Conservation (phyloP, 2,329 filamentous ascomycete genomes). For the Aureobasidium sp. region DNA sequence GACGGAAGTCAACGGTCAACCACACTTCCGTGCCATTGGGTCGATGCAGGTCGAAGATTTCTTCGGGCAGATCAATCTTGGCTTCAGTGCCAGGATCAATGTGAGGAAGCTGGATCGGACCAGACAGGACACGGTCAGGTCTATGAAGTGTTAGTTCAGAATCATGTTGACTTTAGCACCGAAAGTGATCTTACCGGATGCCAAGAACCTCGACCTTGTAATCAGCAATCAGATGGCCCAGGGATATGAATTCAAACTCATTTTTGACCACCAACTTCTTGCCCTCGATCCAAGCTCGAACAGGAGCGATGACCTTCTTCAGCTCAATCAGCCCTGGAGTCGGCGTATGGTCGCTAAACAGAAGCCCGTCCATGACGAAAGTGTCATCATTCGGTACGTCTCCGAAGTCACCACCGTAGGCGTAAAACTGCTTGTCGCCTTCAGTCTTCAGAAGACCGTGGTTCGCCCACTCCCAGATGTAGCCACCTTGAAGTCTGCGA, state of each 20-base stretch:
- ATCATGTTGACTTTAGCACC: not conserved
- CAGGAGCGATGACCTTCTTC: conserved; percentile 39
- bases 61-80: conserved; percentile 6
- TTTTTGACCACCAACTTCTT: conserved; percentile 24
- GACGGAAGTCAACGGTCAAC: conserved; percentile 41
- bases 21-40: conserved; percentile 34
- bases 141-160: not conserved
- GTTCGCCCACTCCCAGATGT: conserved; percentile 42
- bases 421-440: conserved; percentile 34
- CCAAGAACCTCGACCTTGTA: conserved; percentile 8
- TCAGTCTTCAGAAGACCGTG: conserved; percentile 37
- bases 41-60: not conserved
- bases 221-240: conserved; percentile 12
- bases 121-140: conserved; percentile 72
- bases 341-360: conserved; percentile 36
- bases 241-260: conserved; percentile 25
- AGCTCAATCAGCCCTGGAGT: conserved; percentile 37
- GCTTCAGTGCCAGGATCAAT: not conserved
- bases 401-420: conserved; percentile 39
- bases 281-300: conserved; percentile 19
- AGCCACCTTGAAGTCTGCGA: conserved; percentile 57
- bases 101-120: conserved; percentile 49
- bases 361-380: conserved; percentile 41
- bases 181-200: not conserved
- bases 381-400: conserved; percentile 36